Conservation (phyloP, 2,329 filamentous ascomycete species). For the Colletotrichum spaethianum region DNA sequence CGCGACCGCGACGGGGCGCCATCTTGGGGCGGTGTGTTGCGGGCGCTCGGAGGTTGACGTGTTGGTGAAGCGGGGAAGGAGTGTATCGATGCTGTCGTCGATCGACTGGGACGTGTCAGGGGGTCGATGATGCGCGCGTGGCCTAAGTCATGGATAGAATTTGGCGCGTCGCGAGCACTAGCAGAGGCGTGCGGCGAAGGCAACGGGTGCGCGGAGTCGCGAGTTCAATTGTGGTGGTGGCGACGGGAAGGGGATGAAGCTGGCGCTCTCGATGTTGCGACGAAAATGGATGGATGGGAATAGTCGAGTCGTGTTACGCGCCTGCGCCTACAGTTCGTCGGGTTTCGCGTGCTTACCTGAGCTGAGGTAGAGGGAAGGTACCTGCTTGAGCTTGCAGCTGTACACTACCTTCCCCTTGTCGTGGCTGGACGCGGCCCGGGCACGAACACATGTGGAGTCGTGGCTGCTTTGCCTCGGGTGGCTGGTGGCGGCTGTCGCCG, state of each 20-base stretch:
- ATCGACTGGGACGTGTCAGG: conserved; percentile 36
- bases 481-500: conserved; percentile 36
- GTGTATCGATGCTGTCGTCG: conserved; percentile 31
- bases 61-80: conserved; percentile 39
- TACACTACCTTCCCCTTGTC: conserved; percentile 35
- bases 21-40: conserved; percentile 23
- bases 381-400: conserved; percentile 18
- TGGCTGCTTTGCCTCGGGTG: conserved; percentile 24
- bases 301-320: conserved; percentile 40
- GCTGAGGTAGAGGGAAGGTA: conserved; percentile 31
- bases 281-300: conserved; percentile 39
- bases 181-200: background rate
- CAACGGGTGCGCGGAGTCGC: conserved; percentile 10
- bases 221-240: conserved; percentile 35
- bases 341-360: conserved; percentile 42
- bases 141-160: conserved; percentile 32
- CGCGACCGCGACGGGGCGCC: conserved; percentile 41
- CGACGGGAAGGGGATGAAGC: conserved; percentile 24
- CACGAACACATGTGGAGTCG: conserved; percentile 23
- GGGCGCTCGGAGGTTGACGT: conserved; percentile 36
- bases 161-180: conserved; percentile 22
- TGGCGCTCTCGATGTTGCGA: conserved; percentile 33
- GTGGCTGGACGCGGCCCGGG: conserved; percentile 30
- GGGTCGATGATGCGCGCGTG: conserved; percentile 31
- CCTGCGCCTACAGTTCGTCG: conserved; percentile 39